Base-by-base conservation (phyloP, 2,329 filamentous ascomycete genomes). In the Raffaelea ambrosiae region DNA sequence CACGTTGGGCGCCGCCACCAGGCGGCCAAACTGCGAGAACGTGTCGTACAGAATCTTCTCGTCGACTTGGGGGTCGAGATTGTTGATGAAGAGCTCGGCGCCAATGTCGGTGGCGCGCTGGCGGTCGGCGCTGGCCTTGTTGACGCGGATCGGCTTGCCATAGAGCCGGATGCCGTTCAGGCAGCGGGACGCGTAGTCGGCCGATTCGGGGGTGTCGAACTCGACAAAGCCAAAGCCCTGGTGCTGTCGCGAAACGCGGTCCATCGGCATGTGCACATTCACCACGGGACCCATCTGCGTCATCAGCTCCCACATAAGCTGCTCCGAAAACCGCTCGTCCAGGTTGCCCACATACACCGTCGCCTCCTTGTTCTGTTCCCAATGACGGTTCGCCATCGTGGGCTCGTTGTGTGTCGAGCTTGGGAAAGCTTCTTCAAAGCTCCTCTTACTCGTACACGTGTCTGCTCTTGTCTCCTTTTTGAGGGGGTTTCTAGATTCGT, bases 181-280 rank as follows among this genome's bases (percentile, higher is more conserved):
- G 57, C 96, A 88, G 62, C 91, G 85, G 58, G 89, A 86, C 20
- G 93, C 91, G 71, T 98, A 98, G 64, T 97, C 93, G 59, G 93
- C 93, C 66, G 96, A 93, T 61, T 89, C 83, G 63, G 95, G 89
- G 57, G 86, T 90, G 62, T 89, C 91, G 67, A 96, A 98, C 68
- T 98, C 93, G 67, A 98, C 93, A 68, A 98, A 98, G 59, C 93
- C 93, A 73, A 96, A 98, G 58, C 93, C 93, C 69, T 97, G 93
- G 66, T 98, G 93, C 49, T 84, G 85, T 63, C 96, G 89, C 42
- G 93, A 96, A 58, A 98, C 93, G 65, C 93, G 88, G 67, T 98
- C 93, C 74, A 96, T 95, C 48, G 93, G 93, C 63, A 98, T 83
- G 70, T 98, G 93, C 54, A 98, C 91, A 68, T 97, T 97, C 63